phyloP scores from a whole-genome alignment of 2,329 filamentous ascomycete species.

The Mycocentrospora acerina region DNA sequence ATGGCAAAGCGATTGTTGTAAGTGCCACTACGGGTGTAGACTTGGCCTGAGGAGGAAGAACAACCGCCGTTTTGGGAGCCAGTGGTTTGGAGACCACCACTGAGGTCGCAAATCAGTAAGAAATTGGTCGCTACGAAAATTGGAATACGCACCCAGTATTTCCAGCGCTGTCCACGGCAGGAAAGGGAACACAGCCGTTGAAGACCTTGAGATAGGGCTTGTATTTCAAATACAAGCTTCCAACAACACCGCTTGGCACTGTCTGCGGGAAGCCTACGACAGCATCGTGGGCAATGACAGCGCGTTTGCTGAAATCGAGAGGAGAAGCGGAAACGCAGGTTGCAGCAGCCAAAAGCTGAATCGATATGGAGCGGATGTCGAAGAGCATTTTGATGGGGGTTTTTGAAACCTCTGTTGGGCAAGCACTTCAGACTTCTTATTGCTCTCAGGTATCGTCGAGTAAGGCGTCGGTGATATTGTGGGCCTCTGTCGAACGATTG shows the following conservation, averaged over 20 bases:
- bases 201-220: slow-evolving; percentile 58
- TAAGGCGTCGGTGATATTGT: too few species aligned
- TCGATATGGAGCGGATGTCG: slow-evolving; percentile 19
- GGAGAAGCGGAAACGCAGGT: slow-evolving; percentile 27
- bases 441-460: too few species aligned
- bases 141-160: slow-evolving; percentile 54
- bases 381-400: slow-evolving; percentile 21
- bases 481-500: too few species aligned
- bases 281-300: slow-evolving; percentile 46
- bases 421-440: too few species aligned
- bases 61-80: slow-evolving; percentile 47
- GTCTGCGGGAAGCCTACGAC: slow-evolving; percentile 58
- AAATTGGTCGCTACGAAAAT: slow-evolving; percentile 1
- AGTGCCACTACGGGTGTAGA: slow-evolving; percentile 50
- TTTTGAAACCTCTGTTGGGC: neutral
- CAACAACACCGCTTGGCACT: slow-evolving; percentile 51
- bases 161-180: slow-evolving; percentile 59
- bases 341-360: slow-evolving; percentile 24
- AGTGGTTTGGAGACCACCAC: slow-evolving; percentile 47
- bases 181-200: slow-evolving; percentile 64
- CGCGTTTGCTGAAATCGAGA: slow-evolving; percentile 39
- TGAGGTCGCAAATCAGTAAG: too few species aligned
- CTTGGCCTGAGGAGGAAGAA: slow-evolving; percentile 50
- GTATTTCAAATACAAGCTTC: slow-evolving; percentile 56
- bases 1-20: slow-evolving; percentile 50